Evolutionary conservation across 2,329 filamentous ascomycete species (phyloP).

Genomic region (Fusarium udum): DNA sequence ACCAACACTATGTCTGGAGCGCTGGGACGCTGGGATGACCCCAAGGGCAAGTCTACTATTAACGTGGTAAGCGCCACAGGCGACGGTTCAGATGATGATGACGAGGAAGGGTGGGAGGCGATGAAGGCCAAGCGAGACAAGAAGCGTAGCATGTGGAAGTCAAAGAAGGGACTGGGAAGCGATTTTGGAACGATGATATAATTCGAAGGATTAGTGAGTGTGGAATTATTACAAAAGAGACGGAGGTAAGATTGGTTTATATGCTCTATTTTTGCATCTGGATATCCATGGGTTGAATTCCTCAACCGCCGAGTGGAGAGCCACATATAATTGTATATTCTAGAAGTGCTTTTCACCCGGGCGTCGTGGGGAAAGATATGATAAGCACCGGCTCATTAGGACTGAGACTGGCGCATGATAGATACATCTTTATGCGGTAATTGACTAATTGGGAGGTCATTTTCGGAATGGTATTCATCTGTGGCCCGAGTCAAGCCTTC

Average conservation of each 20-base stretch:
- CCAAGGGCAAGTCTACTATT: slow-evolving; percentile 48
- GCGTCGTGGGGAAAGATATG: slow-evolving; percentile 44
- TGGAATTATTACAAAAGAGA: slow-evolving; percentile 34
- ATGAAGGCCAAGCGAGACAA: slow-evolving; percentile 76
- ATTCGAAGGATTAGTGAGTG: slow-evolving; percentile 24
- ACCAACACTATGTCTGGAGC: slow-evolving; percentile 49
- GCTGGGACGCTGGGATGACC: slow-evolving; percentile 45
- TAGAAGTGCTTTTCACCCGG: slow-evolving; percentile 43
- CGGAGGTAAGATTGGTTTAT: slow-evolving; percentile 43
- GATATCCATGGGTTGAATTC: slow-evolving; percentile 39
- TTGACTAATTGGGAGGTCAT: slow-evolving; percentile 44
- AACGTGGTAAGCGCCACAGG: slow-evolving; percentile 53
- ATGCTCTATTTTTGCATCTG: slow-evolving; percentile 41
- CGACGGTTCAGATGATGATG: slow-evolving; percentile 63
- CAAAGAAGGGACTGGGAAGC: slow-evolving; percentile 64
- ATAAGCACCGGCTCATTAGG: slow-evolving; percentile 38
- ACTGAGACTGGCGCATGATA: slow-evolving; percentile 45
- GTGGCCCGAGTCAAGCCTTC: slow-evolving; percentile 8
- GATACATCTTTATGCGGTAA: slow-evolving; percentile 45
- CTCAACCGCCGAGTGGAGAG: slow-evolving; percentile 27
- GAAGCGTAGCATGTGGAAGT: slow-evolving; percentile 72
- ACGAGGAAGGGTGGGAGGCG: slow-evolving; percentile 74
- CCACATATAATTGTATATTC: slow-evolving; percentile 44
- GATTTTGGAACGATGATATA: slow-evolving; percentile 61
- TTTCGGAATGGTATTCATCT: not conserved